Base-by-base conservation (phyloP, 1,284 basidiomycete genomes). In the Athelia psychrophila region DNA sequence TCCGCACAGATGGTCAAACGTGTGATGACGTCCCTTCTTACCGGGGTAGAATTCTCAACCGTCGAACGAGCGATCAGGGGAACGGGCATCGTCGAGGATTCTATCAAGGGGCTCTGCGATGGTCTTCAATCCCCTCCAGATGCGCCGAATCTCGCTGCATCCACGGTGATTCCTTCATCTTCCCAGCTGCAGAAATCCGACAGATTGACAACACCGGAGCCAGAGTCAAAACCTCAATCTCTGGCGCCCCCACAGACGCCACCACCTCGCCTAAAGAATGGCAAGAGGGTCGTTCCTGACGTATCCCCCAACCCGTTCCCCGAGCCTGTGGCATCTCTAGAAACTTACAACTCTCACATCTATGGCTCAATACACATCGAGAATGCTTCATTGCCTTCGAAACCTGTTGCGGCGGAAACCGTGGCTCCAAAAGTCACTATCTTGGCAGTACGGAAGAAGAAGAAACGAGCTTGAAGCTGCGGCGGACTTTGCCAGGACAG, bases 41-140 rank as follows among this genome's bases (percentile, higher is more conserved):
- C 76, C 30, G 79, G 86, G 46, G 81, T 88, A 58, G 92, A 94
- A 63, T 95, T 94, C 67, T 84, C 84, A 30, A 85, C 80, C 2
- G 65, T 69, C 5, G 84, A 84, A 50, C 78, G 82, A 49, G 80
- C 87, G 9, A 66, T 81, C 49, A 79, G 82, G 55, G 86, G 83
- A 8, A 92, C 91, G 15, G 81, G 81, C 58, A 78, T 82, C 32
- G 73, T 94, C 57, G 83, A 91, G 63, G 75, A 75, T 22, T 73
- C 83, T 12, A 84, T 91, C 53, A 76, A 76, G 55, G 83, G 86
- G 2, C 68, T 91, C 44, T 91, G 89, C 66, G 84, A 84, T 54
- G 84, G 79, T n/a, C 74, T 81, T 44, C 58, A 68, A 50, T 54
- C 64, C 16, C 56, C 64, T 30, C 63, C 69, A 18, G 44, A 46